Evolutionary conservation across 495 filamentous ascomycete genomes (phyloP), one percentile per base, ranked within the genome.

Genomic region (Podospora sp.): DNA sequence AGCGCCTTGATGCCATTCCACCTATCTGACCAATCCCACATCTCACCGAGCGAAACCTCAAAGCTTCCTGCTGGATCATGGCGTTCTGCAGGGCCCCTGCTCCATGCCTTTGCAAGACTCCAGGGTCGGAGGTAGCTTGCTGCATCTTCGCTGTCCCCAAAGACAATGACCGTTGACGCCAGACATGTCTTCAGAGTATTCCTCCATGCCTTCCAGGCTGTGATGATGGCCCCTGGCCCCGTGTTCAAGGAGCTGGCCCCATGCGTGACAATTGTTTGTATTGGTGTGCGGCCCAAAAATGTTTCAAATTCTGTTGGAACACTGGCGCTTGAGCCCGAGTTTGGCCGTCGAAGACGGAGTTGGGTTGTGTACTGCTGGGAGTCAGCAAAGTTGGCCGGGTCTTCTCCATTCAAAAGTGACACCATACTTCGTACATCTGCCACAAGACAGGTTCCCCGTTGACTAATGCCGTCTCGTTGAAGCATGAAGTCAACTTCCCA

Each of bases 11-110:
- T 59, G n/a, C 4, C 14, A 18, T 59, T 59, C 56, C 14, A 59
- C 25, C 56, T 59, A 24, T 59, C 56, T 1, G 56, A 59, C 56
- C 56, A 59, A 59, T 59, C 56, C 56, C 56, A 59, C 27, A 59
- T 5, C 3, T 59, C 56, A 16, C 1, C 18, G 8, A 59, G 27
- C 24, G 56, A 11, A 6, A 59, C 56, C 26, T 59, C 56, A 16
- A 33, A 18, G 6, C 56, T 59, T 27, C 56, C 56, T 33, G 29
- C 29, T 8, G 8, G 29, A 33, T 33, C 29, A 33, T 33, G 3
- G 29, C 29, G 29, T n/a, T n/a, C n/a, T n/a, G 8, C 8, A 26
- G 12, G 56, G 56, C 16, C n/a, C 25, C 25, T 59, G 22, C 27
- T 20, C 56, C 56, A 59, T 29, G 56, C 56, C 27, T 59, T 59